Evolutionary conservation across 371 early-diverging fungal species (phyloP).

Genomic region (Synchytrium microbalum): DNA sequence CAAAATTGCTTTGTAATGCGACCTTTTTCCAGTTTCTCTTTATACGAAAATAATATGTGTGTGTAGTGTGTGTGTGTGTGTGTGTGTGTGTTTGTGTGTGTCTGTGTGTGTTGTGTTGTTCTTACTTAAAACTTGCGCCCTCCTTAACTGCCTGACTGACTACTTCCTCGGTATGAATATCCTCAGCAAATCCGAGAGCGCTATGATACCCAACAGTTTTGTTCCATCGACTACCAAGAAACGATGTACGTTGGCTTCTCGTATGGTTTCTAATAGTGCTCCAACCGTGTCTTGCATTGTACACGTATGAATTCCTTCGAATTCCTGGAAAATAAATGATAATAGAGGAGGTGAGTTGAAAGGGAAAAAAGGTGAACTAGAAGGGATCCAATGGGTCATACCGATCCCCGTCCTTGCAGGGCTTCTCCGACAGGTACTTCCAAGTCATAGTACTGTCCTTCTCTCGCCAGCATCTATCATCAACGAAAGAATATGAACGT

Average conservation of each 20-base stretch:
- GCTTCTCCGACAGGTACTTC: constrained; percentile 82
- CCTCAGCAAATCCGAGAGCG: constrained; percentile 58
- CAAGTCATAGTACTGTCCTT: constrained; percentile 61
- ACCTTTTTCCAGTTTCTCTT: too few species aligned
- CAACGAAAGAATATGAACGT: constrained; percentile 36
- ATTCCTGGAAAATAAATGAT: constrained; percentile 46
- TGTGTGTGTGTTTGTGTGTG: too few species aligned
- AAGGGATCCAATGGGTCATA: constrained; percentile 18
- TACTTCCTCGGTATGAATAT: not conserved
- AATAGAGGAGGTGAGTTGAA: not conserved
- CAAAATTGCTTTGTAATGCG: too few species aligned
- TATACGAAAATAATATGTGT: too few species aligned
- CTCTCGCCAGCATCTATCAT: constrained; percentile 50
- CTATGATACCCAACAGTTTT: constrained; percentile 75
- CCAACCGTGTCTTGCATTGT: constrained; percentile 73
- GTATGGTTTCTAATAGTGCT: constrained; percentile 77
- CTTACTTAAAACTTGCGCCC: too few species aligned
- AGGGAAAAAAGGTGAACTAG: not conserved
- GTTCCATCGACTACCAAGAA: constrained; percentile 82
- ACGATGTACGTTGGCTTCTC: constrained; percentile 74
- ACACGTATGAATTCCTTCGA: constrained; percentile 91
- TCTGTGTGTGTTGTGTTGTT: too few species aligned
- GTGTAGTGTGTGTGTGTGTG: too few species aligned
- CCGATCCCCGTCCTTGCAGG: constrained; percentile 66
- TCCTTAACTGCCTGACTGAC: too few species aligned